phyloP scores from a whole-genome alignment of 2,329 filamentous ascomycete genomes.

The Elsinoe australis region DNA sequence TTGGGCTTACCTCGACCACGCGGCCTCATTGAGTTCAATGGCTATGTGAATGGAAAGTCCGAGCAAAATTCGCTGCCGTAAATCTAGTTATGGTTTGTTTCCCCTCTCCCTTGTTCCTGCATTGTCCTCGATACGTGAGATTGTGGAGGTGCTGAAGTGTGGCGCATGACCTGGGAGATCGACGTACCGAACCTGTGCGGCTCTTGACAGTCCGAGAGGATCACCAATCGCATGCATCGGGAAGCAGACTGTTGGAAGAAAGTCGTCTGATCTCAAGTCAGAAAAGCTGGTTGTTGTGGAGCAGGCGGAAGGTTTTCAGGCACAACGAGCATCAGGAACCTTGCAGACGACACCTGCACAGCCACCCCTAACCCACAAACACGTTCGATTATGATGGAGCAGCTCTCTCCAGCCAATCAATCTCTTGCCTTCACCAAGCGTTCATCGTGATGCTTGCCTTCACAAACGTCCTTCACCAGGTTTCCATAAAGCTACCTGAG shows the following conservation, averaged over 20 bases:
- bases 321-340: slow-evolving; percentile 1
- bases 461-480: neutral
- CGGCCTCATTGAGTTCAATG: too few relatives aligned
- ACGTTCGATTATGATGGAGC: too few relatives aligned
- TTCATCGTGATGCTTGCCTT: slow-evolving; percentile 9
- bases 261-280: slow-evolving; percentile 6
- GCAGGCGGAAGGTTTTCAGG: neutral
- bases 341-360: slow-evolving; percentile 5
- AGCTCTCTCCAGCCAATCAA: slow-evolving; percentile 6
- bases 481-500: neutral
- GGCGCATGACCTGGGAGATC: slow-evolving; percentile 11
- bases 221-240: neutral
- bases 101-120: too few relatives aligned
- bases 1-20: too few relatives aligned
- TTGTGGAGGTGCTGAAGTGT: neutral
- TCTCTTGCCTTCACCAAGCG: neutral
- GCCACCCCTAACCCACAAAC: slow-evolving; percentile 1
- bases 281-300: slow-evolving; percentile 9
- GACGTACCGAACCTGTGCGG: neutral
- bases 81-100: too few relatives aligned
- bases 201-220: slow-evolving; percentile 2
- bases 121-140: neutral
- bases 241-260: neutral
- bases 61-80: too few relatives aligned
- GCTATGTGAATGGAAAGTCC: too few relatives aligned